These are phyloP conservation scores for Paradendryphiella salina DNA, from an alignment of 2,329 filamentous ascomycete species.

Conservation along the genomic window DNA sequence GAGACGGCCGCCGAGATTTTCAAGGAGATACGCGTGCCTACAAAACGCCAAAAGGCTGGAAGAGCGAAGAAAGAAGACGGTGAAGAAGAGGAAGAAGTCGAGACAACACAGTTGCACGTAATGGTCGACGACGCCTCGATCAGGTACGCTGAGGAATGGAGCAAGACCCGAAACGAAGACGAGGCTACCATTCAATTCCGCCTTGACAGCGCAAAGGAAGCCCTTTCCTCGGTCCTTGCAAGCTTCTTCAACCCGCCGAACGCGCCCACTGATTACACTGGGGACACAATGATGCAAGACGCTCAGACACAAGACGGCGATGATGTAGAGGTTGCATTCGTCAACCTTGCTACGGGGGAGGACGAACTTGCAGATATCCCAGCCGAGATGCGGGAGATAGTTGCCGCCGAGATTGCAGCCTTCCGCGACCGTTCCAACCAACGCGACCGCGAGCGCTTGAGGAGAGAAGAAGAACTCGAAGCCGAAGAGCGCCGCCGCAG, in stretches of 20 bases:
- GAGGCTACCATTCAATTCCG: constrained; percentile 66
- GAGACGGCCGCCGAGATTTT: constrained; percentile 83
- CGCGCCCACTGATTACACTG: constrained; percentile 59
- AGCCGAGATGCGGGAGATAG: constrained; percentile 91
- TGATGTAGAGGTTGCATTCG: constrained; percentile 83
- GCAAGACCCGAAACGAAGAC: constrained; percentile 66
- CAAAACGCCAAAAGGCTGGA: constrained; percentile 69
- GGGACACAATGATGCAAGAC: constrained; percentile 72
- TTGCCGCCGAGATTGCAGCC: constrained; percentile 89
- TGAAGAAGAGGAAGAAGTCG: constrained; percentile 52
- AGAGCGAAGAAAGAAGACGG: constrained; percentile 47
- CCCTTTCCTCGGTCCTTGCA: constrained; percentile 68
- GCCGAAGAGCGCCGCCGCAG: constrained; percentile 78
- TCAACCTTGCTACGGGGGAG: constrained; percentile 72
- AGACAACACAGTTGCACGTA: constrained; percentile 69
- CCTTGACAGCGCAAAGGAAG: constrained; percentile 68
- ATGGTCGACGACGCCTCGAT: constrained; percentile 80
- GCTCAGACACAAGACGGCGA: constrained; percentile 56
- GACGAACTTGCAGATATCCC: constrained; percentile 96
- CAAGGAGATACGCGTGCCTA: constrained; percentile 77
- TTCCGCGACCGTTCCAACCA: constrained; percentile 91
- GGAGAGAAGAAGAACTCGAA: constrained; percentile 90
- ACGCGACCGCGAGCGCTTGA: constrained; percentile 83
- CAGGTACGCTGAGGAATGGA: constrained; percentile 83
- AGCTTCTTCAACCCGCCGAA: constrained; percentile 70